phyloP scores from a whole-genome alignment of 805 yeast species.

The Lipomyces mesembrius region DNA sequence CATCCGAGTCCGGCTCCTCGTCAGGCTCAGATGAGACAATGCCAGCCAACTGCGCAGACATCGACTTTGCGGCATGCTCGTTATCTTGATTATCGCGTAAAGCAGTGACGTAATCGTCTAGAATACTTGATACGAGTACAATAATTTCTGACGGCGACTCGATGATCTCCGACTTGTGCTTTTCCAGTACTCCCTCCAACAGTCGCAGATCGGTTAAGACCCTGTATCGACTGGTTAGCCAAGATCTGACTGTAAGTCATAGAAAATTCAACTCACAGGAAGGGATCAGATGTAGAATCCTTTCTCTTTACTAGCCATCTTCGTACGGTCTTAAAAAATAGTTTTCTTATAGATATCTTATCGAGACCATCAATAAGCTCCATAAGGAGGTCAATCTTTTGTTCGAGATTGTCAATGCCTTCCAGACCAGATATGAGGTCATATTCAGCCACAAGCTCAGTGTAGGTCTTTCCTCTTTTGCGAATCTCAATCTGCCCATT shows the following conservation, averaged over 20 bases:
- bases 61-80: conserved; percentile 47
- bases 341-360: conserved; percentile 44
- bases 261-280: conserved; percentile 15
- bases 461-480: conserved; percentile 11
- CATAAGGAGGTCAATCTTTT: conserved; percentile 21
- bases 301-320: conserved; percentile 58
- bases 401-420: conserved; percentile 26
- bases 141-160: conserved; percentile 63
- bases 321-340: conserved; percentile 58
- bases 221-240: conserved; percentile 43
- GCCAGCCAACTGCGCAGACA: conserved; percentile 20
- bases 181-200: conserved; percentile 63
- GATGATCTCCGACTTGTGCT: conserved; percentile 61
- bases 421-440: conserved; percentile 15
- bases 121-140: conserved; percentile 52
- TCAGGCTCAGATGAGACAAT: conserved; percentile 21
- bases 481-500: conserved; percentile 43
- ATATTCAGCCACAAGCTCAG: conserved; percentile 9
- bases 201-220: conserved; percentile 65
- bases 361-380: conserved; percentile 53
- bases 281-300: conserved; percentile 30
- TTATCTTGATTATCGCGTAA: conserved; percentile 46
- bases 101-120: conserved; percentile 44
- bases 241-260: neutral
- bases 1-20: conserved; percentile 42